Evolutionary conservation across 805 yeast genomes (phyloP).

Genomic region (Candida schatavii): DNA sequence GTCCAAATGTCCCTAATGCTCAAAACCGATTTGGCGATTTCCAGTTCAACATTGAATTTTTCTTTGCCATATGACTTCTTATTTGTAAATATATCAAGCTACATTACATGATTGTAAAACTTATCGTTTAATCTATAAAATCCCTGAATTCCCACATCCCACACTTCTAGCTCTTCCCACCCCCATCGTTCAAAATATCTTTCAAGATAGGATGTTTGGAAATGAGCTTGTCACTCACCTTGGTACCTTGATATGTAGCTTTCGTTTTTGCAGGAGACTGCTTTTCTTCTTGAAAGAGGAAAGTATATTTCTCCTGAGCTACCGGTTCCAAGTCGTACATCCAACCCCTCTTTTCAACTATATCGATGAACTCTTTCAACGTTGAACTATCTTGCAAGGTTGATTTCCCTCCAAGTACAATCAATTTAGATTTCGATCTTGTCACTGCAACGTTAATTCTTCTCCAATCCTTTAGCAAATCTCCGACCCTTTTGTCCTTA

Average conservation of each 20-base stretch:
- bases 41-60: neutral
- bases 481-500: slow-evolving; percentile 62
- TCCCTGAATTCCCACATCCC: too few species aligned
- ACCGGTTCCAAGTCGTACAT: slow-evolving; percentile 50
- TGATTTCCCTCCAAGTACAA: slow-evolving; percentile 74
- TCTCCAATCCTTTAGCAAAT: slow-evolving; percentile 81
- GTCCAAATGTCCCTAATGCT: slow-evolving; percentile 6
- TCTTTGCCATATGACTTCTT: slow-evolving; percentile 2
- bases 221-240: neutral
- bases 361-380: slow-evolving; percentile 56
- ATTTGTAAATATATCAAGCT: slow-evolving; percentile 1
- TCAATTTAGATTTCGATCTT: slow-evolving; percentile 78
- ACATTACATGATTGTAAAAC: too few species aligned
- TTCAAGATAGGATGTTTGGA: slow-evolving; percentile 18
- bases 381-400: slow-evolving; percentile 55
- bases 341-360: slow-evolving; percentile 63
- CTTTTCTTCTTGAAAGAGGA: slow-evolving; percentile 10
- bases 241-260: neutral
- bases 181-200: slow-evolving; percentile 31
- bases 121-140: too few species aligned
- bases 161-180: too few species aligned
- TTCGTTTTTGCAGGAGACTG: slow-evolving; percentile 1
- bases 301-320: slow-evolving; percentile 38
- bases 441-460: slow-evolving; percentile 94
- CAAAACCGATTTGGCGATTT: neutral